Base-by-base conservation (phyloP, 1,139 yeast genomes). In the Yamadazyma taylorii region DNA sequence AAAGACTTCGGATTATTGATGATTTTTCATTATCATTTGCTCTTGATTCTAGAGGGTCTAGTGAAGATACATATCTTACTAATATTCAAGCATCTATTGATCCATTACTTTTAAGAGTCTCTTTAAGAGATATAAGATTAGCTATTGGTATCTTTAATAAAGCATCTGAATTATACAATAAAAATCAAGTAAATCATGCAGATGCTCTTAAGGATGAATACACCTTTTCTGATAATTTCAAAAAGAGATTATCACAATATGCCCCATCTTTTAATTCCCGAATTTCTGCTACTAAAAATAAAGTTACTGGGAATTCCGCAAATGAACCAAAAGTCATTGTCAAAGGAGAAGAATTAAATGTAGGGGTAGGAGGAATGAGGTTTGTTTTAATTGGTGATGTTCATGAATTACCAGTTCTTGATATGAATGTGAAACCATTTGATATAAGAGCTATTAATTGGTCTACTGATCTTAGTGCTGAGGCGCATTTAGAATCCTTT, bases 391-490 rank as follows among this genome's bases (percentile, higher is more conserved):
- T 94, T 50, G 98, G 97, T 50, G 95, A 88, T 58, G 84, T 88
- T 33, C 95, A 92, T 55, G 98, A 92, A 58, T 71, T 94, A 43
- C 98, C 99, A 0, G 85, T 92, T 30, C 55, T 89, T 13, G 98
- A 94, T 61, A 69, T 88, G 75, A 78, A 78, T 41, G 70, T 90
- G 5, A 77, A 81, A 45, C 85, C 95, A 1, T 89, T 92, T 58
- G 78, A 79, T 14, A 61, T 84, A 1, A 68, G 68, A 30, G 95
- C 90, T 0, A 73, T 78, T 38, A 87, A 92, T 53, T 94, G 99
- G 99, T 85, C 96, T 0, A 81, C 94, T 1, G 94, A 88, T 47
- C 61, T 87, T 38, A 81, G 79, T 50, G 87, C 90, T 0, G 85
- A 82, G 44, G 71, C 85, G 0, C 79, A 79, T 22, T 61, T 90